phyloP scores from a whole-genome alignment of 331 rosid species.

The Spiraea crenata region DNA sequence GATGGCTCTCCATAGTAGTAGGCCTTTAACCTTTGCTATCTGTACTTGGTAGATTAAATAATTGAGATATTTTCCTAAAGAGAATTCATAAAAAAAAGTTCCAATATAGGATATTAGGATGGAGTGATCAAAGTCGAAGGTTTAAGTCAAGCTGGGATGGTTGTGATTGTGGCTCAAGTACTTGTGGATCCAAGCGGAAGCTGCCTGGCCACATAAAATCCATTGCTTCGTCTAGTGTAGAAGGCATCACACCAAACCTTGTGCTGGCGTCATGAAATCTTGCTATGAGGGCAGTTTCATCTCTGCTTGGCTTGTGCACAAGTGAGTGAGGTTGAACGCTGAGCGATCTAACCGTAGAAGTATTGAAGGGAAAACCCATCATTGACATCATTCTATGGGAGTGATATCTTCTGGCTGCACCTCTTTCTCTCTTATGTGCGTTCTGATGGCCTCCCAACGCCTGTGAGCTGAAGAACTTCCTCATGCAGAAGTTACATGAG shows the following conservation, averaged over 20 bases:
- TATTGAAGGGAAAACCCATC: conserved; percentile 54
- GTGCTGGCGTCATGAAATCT: conserved; percentile 54
- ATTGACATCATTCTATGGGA: conserved; percentile 71
- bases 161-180: conserved; percentile 42
- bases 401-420: conserved; percentile 84
- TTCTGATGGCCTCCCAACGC: conserved; percentile 98
- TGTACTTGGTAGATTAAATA: conserved; percentile 28
- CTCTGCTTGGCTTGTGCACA: conserved; percentile 62
- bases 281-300: conserved; percentile 41
- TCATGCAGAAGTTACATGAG: conserved; percentile 95
- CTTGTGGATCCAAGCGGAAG: conserved; percentile 59
- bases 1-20: conserved; percentile 16
- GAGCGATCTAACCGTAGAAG: conserved; percentile 55
- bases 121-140: conserved; percentile 60
- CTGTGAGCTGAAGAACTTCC: conserved; percentile 86
- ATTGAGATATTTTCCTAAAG: conserved; percentile 17
- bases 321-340: conserved; percentile 80
- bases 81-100: conserved; percentile 12
- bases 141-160: conserved; percentile 66
- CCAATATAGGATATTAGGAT: conserved; percentile 15
- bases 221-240: conserved; percentile 45
- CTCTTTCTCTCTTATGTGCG: conserved; percentile 95
- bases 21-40: conserved; percentile 38
- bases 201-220: conserved; percentile 90
- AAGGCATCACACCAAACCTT: conserved; percentile 47